Conservation (phyloP, 2,329 filamentous ascomycete species). For the Podosphaera xanthii region DNA sequence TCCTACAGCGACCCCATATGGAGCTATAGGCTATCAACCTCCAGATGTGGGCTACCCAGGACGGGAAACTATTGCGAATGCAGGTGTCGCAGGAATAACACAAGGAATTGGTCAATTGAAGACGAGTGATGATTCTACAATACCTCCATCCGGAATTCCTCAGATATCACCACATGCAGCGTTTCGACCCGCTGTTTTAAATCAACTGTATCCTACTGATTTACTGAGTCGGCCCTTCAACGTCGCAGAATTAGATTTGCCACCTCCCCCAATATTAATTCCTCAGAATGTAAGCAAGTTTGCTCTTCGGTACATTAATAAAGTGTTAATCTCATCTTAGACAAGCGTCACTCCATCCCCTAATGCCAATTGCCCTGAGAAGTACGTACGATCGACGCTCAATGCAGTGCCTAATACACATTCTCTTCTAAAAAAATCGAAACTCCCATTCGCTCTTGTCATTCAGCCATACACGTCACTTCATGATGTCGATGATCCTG, state of each 20-base stretch:
- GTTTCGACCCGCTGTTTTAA: constrained; percentile 35
- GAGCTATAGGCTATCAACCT: constrained; percentile 38
- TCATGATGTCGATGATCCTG: constrained; percentile 74
- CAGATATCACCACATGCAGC: constrained; percentile 26
- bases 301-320: not conserved
- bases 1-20: constrained; percentile 16
- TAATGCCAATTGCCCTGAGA: constrained; percentile 72
- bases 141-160: constrained; percentile 15
- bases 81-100: constrained; percentile 46
- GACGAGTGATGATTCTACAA: constrained; percentile 20
- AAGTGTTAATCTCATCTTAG: constrained; percentile 27
- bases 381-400: constrained; percentile 85
- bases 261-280: constrained; percentile 74
- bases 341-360: constrained; percentile 79
- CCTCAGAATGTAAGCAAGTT: constrained; percentile 59
- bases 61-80: constrained; percentile 19
- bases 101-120: constrained; percentile 67
- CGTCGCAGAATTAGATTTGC: constrained; percentile 73
- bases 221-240: constrained; percentile 84
- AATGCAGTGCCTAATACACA: constrained; percentile 86
- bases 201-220: constrained; percentile 82
- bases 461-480: constrained; percentile 90
- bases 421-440: constrained; percentile 87
- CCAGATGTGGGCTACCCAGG: constrained; percentile 43
- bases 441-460: constrained; percentile 80